phyloP scores from a whole-genome alignment of 129 eudicot species.

The Centella asiatica region DNA sequence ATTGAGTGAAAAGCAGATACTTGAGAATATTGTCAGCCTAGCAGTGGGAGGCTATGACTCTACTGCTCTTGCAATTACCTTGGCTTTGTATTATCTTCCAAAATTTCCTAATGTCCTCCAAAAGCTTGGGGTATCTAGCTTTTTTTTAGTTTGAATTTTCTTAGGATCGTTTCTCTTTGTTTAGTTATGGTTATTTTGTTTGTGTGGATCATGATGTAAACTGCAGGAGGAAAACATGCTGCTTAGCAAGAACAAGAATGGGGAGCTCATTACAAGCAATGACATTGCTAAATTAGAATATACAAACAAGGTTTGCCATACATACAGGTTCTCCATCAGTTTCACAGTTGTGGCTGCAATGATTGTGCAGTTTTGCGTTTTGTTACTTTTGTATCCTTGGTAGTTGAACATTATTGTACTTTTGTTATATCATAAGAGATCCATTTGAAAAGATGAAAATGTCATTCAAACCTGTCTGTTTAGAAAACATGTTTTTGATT shows the following conservation, averaged over 20 bases:
- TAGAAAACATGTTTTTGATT: too few species aligned
- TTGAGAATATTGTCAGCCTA: constrained; percentile 34
- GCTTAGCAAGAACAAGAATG: constrained; percentile 20
- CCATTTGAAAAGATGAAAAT: too few species aligned
- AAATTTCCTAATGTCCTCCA: constrained; percentile 40
- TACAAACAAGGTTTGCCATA: constrained; percentile 21
- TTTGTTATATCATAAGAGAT: too few species aligned
- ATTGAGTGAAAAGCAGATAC: constrained; percentile 28
- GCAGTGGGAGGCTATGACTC: constrained; percentile 27
- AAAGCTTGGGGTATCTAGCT: constrained; percentile 32
- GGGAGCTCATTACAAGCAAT: constrained; percentile 26
- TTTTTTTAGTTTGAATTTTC: neutral
- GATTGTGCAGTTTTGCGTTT: too few species aligned
- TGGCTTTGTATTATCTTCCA: constrained; percentile 44
- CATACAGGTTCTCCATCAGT: too few species aligned
- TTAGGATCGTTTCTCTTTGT: neutral
- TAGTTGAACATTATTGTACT: too few species aligned
- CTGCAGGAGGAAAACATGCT: constrained; percentile 39
- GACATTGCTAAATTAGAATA: constrained; percentile 26
- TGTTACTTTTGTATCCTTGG: too few species aligned
- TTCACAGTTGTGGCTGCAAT: too few species aligned
- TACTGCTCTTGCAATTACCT: constrained; percentile 26
- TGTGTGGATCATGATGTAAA: too few species aligned
- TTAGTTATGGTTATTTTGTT: too few species aligned
- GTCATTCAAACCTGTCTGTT: too few species aligned